Conservation (phyloP, 2,329 filamentous ascomycete species). For the Scytalidium sp. region DNA sequence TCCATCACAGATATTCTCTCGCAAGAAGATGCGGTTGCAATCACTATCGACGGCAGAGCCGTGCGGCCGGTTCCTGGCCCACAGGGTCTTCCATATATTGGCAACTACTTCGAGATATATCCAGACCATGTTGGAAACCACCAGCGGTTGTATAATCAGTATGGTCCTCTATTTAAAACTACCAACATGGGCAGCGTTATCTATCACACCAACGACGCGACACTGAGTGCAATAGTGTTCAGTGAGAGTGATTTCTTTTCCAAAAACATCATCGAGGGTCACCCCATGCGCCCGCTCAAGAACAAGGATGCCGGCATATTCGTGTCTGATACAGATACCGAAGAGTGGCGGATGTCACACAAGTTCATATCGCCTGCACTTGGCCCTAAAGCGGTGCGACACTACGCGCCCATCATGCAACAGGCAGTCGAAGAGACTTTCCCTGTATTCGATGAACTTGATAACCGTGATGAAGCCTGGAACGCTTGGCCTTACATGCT, state of each 20-base stretch:
- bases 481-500: slow-evolving; percentile 49
- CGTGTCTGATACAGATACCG: slow-evolving; percentile 14
- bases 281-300: slow-evolving; percentile 16
- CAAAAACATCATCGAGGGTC: slow-evolving; percentile 29
- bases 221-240: slow-evolving; percentile 28
- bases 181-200: slow-evolving; percentile 32
- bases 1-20: slow-evolving; percentile 1
- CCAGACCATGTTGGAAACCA: slow-evolving; percentile 40
- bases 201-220: slow-evolving; percentile 34
- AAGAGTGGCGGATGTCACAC: slow-evolving; percentile 11
- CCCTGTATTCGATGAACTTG: slow-evolving; percentile 19
- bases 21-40: slow-evolving; percentile 3
- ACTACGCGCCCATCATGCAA: slow-evolving; percentile 20
- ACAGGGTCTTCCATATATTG: slow-evolving; percentile 30
- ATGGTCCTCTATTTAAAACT: slow-evolving; percentile 34
- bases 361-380: slow-evolving; percentile 17
- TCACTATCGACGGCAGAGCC: slow-evolving; percentile 6
- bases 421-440: slow-evolving; percentile 14
- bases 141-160: slow-evolving; percentile 34
- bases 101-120: slow-evolving; percentile 34
- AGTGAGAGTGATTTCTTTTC: slow-evolving; percentile 32
- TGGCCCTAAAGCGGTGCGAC: slow-evolving; percentile 33
- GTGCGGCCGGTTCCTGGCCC: slow-evolving; percentile 16
- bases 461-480: slow-evolving; percentile 32
- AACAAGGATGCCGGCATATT: slow-evolving; percentile 14